Percentiles rank a stretch among this genome's conserved stretches.
These are phyloP conservation scores for Corymbia maculata DNA, from an alignment of 345 rosid species.

Conservation along the genomic window DNA sequence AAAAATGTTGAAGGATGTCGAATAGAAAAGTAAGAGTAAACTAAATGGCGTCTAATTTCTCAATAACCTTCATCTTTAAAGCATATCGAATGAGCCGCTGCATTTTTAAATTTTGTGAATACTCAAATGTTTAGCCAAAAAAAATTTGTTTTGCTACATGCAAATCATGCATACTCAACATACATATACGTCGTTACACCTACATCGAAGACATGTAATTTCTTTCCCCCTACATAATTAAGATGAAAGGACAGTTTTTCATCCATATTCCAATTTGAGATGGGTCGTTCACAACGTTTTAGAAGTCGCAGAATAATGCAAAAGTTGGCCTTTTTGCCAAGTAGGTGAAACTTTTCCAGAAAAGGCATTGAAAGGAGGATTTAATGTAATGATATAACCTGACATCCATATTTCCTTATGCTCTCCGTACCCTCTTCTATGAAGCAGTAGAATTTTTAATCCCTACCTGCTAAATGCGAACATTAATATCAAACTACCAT, in stretches of 20 bases:
- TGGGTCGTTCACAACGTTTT: background rate
- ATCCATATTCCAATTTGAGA: background rate
- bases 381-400: background rate
- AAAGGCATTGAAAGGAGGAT: background rate
- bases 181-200: background rate
- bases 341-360: background rate
- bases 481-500: background rate
- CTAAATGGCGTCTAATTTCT: background rate
- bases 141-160: background rate
- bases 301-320: background rate
- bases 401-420: background rate
- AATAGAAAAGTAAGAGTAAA: background rate
- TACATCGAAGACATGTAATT: background rate
- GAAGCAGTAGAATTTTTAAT: background rate
- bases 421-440: background rate
- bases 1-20: background rate
- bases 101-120: background rate
- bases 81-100: background rate
- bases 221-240: background rate
- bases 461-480: background rate
- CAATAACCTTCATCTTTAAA: background rate
- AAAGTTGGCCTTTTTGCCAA: background rate
- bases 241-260: background rate
- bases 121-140: background rate
- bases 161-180: background rate